Evolutionary conservation across 371 early-diverging fungal genomes (phyloP).

Genomic region (Mortierella sp.): DNA sequence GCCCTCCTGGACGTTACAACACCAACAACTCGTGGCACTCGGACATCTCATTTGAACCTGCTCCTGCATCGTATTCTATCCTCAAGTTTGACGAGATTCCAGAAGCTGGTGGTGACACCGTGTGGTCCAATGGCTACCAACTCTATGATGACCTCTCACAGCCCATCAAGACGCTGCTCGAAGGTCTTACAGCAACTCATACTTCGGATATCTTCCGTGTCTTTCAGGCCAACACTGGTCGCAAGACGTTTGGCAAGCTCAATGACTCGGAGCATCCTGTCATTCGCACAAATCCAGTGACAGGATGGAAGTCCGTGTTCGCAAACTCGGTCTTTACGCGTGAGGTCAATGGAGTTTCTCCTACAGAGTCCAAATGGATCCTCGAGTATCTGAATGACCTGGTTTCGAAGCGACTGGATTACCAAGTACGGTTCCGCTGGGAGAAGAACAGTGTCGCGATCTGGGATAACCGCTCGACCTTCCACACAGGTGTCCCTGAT

Average conservation of each 20-base stretch:
- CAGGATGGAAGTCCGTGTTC: constrained; percentile 72
- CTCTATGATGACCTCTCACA: constrained; percentile 69
- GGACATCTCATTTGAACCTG: constrained; percentile 69
- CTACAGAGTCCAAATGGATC: constrained; percentile 64
- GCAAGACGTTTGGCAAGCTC: constrained; percentile 56
- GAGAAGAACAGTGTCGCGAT: constrained; percentile 69
- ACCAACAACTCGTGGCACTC: constrained; percentile 63
- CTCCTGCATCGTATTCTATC: constrained; percentile 66
- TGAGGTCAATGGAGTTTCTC: constrained; percentile 63
- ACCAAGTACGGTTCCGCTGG: constrained; percentile 75
- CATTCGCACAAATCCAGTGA: constrained; percentile 76
- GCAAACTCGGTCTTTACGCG: constrained; percentile 70
- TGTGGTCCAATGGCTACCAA: constrained; percentile 67
- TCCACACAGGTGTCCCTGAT: constrained; percentile 67
- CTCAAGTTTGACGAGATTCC: constrained; percentile 64
- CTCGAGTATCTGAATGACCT: constrained; percentile 63
- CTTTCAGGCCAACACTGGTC: constrained; percentile 49
- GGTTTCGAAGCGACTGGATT: constrained; percentile 61
- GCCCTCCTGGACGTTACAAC: constrained; percentile 35
- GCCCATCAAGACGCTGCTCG: constrained; percentile 63
- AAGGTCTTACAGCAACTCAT: constrained; percentile 71
- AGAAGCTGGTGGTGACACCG: constrained; percentile 65
- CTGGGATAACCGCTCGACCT: constrained; percentile 72
- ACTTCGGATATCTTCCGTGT: constrained; percentile 59
- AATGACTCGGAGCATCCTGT: constrained; percentile 64